Base-by-base conservation (phyloP, 768 basidiomycete genomes). In the Pisolithus tinctorius region DNA sequence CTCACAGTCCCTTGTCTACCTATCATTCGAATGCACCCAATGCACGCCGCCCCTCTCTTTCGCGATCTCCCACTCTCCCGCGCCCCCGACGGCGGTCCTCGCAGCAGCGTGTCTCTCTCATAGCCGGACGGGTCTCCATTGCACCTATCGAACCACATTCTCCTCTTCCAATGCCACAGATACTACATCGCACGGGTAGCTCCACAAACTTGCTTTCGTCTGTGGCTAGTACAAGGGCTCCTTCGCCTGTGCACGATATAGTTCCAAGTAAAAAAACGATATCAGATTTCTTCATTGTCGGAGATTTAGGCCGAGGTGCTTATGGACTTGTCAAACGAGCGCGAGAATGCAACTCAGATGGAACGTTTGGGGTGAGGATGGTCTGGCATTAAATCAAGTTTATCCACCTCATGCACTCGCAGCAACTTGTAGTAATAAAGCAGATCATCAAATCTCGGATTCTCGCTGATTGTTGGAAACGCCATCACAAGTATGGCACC, bases 401-500 rank as follows among this genome's bases (percentile, higher is more conserved):
- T 41, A 7, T 45, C 38, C 39, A 41, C 42, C 58, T 58, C 45
- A 56, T 52, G 44, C 9, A 48, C 29, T 37, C 30, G 50, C 47
- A 93, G 92, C 86, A 93, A 4, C 83, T 88, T 36, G 71, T 96
- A 53, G 86, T 99, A 60, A 93, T 99, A 70, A 99, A 99, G 64
- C 94, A 96, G 69, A 86, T 98, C 62, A 94, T 98, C 75, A 98
- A 98, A 69, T 93, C 91, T 44, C 88, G 96, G 47, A 99, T 99
- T 53, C 79, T 99, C 48, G 95, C 95, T 29, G 95, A 99, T 71
- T 98, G 95, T 69, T 99, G 96, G 96, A 98, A 98, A 74, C 90
- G 89, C 63, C 95, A 99, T 66, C 88, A 89, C 40, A 82, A 86
- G 55, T 81, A 89, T 66, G 95, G 95, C 51, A 96, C 96, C 7